Evolutionary conservation across 106 monocot genomes (phyloP), one percentile per base, ranked within the genome.

Genomic region (Apostasia shenzhenica): DNA sequence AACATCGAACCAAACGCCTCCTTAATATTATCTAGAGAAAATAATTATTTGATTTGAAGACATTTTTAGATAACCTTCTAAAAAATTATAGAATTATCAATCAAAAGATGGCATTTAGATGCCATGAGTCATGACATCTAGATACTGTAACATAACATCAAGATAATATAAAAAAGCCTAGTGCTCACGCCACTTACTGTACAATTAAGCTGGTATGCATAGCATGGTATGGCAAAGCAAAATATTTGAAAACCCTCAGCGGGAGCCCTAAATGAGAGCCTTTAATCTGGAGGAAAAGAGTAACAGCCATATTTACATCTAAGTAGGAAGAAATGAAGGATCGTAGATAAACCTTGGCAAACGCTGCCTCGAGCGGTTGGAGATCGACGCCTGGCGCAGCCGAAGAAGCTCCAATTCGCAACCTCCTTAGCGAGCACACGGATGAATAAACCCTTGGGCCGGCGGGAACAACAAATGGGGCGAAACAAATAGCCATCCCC

Each of bases 311-410:
- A 51, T 8, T 8, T 51, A 51, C 6, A 10, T 8, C 8, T 51
- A 9, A 51, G 51, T 8, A 58, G 42, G 37, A 5, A 14, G 48
- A 51, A 14, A 5, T 38, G 68, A 14, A 37, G 39, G 40, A 39
- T 8, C 49, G 10, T 3, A 0, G n/a, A 14, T 8, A 1, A 56
- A 88, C 90, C 87, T 94, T 85, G 50, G 74, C 69, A 54, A 90
- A 87, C 67, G 94, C 94, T 4, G 74, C 66, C 48, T 90, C 74
- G 43, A 94, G 85, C 0, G 82, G 42, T 64, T 75, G 76, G 4
- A 94, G 79, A 66, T 91, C 85, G 51, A 94, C 81, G 1, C 83
- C 81, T 1, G 89, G 74, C 9, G 77, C 87, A 4, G 94, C 76
- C 4, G 88, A 76, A 9, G 90, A 82, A 62, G 94, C 80, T 70